Evolutionary conservation across 148 eudicot genomes (phyloP), one percentile per base, ranked within the genome.

Genomic region (Rhododendron griersonianum): DNA sequence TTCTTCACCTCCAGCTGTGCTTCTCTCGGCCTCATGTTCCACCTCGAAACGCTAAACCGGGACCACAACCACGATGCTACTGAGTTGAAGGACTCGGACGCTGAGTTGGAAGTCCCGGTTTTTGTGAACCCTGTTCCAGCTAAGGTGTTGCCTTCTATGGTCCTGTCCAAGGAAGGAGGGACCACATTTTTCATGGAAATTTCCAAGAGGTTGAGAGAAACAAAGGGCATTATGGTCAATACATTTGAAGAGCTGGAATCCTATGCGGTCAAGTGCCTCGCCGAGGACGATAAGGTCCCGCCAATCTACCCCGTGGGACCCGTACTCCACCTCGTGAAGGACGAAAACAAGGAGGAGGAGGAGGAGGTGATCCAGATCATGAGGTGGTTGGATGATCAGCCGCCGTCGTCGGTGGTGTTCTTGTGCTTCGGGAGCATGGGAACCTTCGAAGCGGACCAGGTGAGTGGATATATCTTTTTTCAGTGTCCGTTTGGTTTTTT

Each of bases 351-450:
- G 59, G 41, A 47, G 25, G 57, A 37, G 18, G 19, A n/a, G n/a
- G n/a, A n/a, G n/a, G n/a, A n/a, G n/a, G n/a, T 18, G n/a, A 65
- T 59, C 10, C n/a, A 21, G 8, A 65, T 87, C 2, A 78, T 85
- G 41, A 51, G 41, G 48, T 91, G 93, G 91, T 80, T 91, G 80
- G 91, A 90, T 61, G 59, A 59, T 30, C 92, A 91, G 33, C 91
- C 90, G 0, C 30, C 67, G 11, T 86, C 83, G 0, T 87, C 92
- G 4, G 93, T 91, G 28, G 89, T 91, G 61, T 90, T 90, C 59
- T 84, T 91, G 1, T 91, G 93, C 78, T 91, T 91, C 57, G 93
- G 93, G 55, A 91, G 92, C 83, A 47, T 71, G 80, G 92, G 90
- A 76, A 78, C 84, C 63, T 89, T 91, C 39, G 83, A 67, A 0